Evolutionary conservation across 2,329 filamentous ascomycete genomes (phyloP).

Genomic region (Aspergillus sp.): DNA sequence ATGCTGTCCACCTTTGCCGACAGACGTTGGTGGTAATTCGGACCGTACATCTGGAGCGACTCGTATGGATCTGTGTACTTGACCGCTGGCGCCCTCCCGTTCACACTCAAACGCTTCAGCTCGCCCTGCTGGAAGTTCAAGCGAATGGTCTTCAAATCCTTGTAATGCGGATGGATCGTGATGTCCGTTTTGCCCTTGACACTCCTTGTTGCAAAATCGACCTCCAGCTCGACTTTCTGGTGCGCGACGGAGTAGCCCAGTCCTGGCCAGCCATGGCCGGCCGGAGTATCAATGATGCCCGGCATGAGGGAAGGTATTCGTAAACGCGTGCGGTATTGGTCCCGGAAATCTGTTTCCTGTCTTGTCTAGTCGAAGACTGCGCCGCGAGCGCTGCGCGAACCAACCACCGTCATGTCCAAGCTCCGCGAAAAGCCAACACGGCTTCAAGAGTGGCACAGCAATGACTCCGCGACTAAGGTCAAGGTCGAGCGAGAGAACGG

Average conservation of each 20-base stretch:
- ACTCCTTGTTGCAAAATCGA: conserved; percentile 69
- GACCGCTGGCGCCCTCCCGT: conserved; percentile 30
- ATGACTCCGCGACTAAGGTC: conserved; percentile 1
- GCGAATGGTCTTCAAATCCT: conserved; percentile 45
- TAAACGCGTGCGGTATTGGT: neutral
- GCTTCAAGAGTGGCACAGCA: too few relatives aligned
- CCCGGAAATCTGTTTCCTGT: neutral
- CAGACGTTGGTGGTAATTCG: conserved; percentile 68
- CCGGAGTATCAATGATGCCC: conserved; percentile 28
- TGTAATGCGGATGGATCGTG: conserved; percentile 57
- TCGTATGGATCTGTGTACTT: conserved; percentile 36
- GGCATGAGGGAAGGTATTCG: conserved; percentile 29
- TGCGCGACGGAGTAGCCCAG: conserved; percentile 56
- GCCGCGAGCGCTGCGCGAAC: conserved; percentile 27
- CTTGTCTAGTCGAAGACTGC: conserved; percentile 21
- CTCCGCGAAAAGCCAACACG: conserved; percentile 5
- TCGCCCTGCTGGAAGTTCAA: conserved; percentile 56
- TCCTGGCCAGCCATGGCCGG: conserved; percentile 19
- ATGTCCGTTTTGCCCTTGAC: conserved; percentile 75
- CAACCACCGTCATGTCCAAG: conserved; percentile 32
- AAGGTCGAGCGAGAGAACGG: neutral
- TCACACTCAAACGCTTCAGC: conserved; percentile 43
- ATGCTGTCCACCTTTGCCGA: conserved; percentile 57
- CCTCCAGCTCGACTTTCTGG: conserved; percentile 80
- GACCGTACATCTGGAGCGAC: conserved; percentile 45